Percentiles rank a stretch among this genome's conserved stretches.
These are phyloP conservation scores for Alternaria ethzedia DNA, from an alignment of 2,329 filamentous ascomycete species.

Conservation along the genomic window DNA sequence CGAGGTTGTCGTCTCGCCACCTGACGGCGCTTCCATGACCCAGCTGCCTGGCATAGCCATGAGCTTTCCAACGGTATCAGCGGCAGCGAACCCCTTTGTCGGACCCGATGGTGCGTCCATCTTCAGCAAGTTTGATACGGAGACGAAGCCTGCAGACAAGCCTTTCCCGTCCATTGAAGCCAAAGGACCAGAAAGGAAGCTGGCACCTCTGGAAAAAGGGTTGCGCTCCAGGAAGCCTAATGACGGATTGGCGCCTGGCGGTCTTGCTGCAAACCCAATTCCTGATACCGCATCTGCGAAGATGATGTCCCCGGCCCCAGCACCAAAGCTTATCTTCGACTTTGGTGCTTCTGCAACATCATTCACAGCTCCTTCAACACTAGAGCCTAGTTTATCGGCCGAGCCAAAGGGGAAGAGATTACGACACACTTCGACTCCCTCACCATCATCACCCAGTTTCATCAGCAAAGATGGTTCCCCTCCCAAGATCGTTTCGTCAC, in stretches of 20 bases:
- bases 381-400: background rate
- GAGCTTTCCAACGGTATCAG: background rate
- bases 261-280: background rate
- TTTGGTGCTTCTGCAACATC: background rate
- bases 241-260: background rate
- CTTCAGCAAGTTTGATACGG: background rate
- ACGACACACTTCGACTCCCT: background rate
- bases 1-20: background rate
- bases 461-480: background rate
- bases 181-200: background rate
- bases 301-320: rapidly evolving
- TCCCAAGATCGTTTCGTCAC: background rate
- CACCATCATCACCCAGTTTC: background rate
- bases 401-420: background rate
- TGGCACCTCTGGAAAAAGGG: background rate
- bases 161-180: background rate
- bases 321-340: background rate
- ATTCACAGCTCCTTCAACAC: background rate
- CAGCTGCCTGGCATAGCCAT: background rate
- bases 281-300: rapidly evolving
- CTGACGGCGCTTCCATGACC: rapidly evolving
- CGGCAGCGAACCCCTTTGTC: background rate
- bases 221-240: background rate
- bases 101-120: background rate
- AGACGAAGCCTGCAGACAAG: background rate